Evolutionary conservation across 2,329 filamentous ascomycete species (phyloP), one percentile per base, ranked within the genome.

Genomic region (Fusarium coffeatum): DNA sequence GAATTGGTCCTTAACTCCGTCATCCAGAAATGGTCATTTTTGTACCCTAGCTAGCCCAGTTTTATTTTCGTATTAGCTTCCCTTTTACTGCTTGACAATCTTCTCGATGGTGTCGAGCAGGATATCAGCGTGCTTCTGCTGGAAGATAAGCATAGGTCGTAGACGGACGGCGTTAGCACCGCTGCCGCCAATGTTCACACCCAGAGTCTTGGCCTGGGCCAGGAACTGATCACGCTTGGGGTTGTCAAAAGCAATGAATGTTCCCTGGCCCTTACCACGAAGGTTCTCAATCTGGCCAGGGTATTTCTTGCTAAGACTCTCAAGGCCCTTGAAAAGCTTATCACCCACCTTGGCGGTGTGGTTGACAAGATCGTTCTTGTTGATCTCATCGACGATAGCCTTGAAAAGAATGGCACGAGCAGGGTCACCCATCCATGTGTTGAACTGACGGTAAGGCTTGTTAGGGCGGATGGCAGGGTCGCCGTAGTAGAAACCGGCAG

Each of bases 371-470:
- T 91, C 88, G 60, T 92, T 85, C 53, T 89, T 85, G 80, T 93
- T 84, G 59, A 97, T 90, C 83, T 97, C 93, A 62, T 92, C 82
- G 77, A 95, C 88, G 82, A 97, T 97, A 76, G 89, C 91, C 69
- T 92, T 89, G 90, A 97, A 97, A 72, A 97, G 86, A 64, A 97
- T 84, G 18, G 92, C 93, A 64, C 93, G 90, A 16, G 92, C 90
- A 18, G 94, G 94, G 83, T 97, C 94, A 76, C 94, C 94, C 91
- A 97, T 97, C 94, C 94, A 97, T 50, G 93, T 97, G 86, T 97
- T 97, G 87, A 97, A 97, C 83, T 97, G 94, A 67, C 94, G 90
- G 86, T 97, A 97, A 8, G 94, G 92, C 87, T 94, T 94, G 85
- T 97, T 97, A 68, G 94, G 94, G 15, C 92, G 87, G 73, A 97